phyloP scores from a whole-genome alignment of 352 stramenopile species.

The Phytophthora macrochlamydospora region DNA sequence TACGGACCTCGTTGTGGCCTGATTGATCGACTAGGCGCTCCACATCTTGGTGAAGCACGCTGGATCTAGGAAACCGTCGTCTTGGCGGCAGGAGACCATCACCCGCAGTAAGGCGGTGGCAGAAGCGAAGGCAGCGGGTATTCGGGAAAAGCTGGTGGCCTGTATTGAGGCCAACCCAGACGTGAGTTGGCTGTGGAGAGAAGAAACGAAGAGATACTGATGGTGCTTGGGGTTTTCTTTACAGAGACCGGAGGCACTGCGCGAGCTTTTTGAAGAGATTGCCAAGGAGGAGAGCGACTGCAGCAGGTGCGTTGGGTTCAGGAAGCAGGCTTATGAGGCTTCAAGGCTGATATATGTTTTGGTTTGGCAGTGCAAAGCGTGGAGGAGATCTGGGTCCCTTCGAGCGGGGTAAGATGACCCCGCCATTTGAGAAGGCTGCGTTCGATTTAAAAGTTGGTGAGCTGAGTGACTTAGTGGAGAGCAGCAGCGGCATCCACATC shows the following conservation, averaged over 20 bases:
- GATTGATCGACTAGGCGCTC: slow-evolving; percentile 42
- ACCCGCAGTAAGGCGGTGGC: slow-evolving; percentile 89
- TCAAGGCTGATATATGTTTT: slow-evolving; percentile 1
- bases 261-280: slow-evolving; percentile 84
- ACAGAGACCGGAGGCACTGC: slow-evolving; percentile 46
- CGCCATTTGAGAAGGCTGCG: slow-evolving; percentile 90
- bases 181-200: slow-evolving; percentile 30
- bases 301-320: slow-evolving; percentile 58
- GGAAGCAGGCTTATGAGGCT: neutral
- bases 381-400: slow-evolving; percentile 92
- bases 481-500: slow-evolving; percentile 96
- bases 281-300: slow-evolving; percentile 90
- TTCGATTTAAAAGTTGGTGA: slow-evolving; percentile 94
- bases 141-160: slow-evolving; percentile 82
- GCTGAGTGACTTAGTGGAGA: slow-evolving; percentile 95
- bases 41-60: slow-evolving; percentile 92
- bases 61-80: slow-evolving; percentile 79
- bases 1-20: neutral
- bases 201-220: neutral
- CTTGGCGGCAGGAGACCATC: slow-evolving; percentile 89
- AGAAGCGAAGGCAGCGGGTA: slow-evolving; percentile 73
- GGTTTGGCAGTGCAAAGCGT: slow-evolving; percentile 75
- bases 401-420: slow-evolving; percentile 92
- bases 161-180: slow-evolving; percentile 69
- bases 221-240: neutral